Conservation (phyloP, 2,329 filamentous ascomycete genomes). For the Alternaria dauci region DNA sequence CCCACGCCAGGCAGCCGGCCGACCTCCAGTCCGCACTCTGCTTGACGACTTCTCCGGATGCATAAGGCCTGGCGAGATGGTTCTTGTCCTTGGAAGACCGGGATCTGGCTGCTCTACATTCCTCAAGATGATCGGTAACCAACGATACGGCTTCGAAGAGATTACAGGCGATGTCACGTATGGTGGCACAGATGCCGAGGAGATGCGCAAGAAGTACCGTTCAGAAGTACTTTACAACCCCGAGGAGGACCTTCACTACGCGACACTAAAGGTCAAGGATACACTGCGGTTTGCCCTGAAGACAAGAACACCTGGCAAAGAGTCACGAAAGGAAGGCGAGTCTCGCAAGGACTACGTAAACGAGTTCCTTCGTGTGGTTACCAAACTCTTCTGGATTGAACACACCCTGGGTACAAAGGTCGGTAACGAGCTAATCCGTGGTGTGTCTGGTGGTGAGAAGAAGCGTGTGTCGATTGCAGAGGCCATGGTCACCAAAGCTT, state of each 20-base stretch:
- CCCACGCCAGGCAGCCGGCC: slow-evolving; percentile 52
- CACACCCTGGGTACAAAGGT: slow-evolving; percentile 78
- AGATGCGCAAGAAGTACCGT: slow-evolving; percentile 66
- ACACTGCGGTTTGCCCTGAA: slow-evolving; percentile 77
- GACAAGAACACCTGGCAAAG: slow-evolving; percentile 71
- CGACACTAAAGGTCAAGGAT: slow-evolving; percentile 77
- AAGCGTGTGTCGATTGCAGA: slow-evolving; percentile 61
- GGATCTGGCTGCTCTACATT: slow-evolving; percentile 76
- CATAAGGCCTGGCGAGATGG: slow-evolving; percentile 76
- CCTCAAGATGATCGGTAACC: slow-evolving; percentile 73
- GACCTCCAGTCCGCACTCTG: slow-evolving; percentile 69
- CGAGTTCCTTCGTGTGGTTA: slow-evolving; percentile 71
- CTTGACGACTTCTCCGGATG: slow-evolving; percentile 72
- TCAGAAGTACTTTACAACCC: slow-evolving; percentile 77
- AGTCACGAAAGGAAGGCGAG: slow-evolving; percentile 68
- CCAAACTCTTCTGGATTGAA: slow-evolving; percentile 75
- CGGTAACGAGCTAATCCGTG: slow-evolving; percentile 76
- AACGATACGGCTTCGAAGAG: slow-evolving; percentile 65
- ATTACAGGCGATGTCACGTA: slow-evolving; percentile 65
- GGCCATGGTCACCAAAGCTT: slow-evolving; percentile 55
- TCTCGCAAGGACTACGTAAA: slow-evolving; percentile 66
- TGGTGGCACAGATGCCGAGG: slow-evolving; percentile 63
- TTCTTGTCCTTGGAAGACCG: slow-evolving; percentile 71
- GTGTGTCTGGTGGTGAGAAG: slow-evolving; percentile 61
- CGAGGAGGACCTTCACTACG: slow-evolving; percentile 79